These are phyloP conservation scores for Aegilops tauschii DNA, from an alignment of 176 grass and related monocot species.

Conservation along the genomic window DNA sequence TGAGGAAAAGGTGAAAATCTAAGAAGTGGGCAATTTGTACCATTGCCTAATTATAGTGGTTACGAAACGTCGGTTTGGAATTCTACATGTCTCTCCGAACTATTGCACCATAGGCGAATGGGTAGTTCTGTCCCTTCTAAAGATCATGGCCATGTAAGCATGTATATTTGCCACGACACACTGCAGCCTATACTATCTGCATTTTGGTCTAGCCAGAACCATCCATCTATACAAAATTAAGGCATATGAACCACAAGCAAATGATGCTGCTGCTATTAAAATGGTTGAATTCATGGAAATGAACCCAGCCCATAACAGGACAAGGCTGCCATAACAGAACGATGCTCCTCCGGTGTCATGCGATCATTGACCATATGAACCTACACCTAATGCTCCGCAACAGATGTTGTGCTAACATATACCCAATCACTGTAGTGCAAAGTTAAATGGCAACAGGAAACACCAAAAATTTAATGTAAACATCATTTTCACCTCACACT, in stretches of 20 bases:
- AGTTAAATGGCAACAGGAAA: neutral
- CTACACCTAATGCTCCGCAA: neutral
- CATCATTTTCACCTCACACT: neutral
- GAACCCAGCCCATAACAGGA: neutral
- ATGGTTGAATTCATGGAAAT: neutral
- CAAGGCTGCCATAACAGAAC: neutral
- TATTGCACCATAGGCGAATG: neutral
- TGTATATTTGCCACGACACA: neutral
- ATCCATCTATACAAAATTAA: neutral
- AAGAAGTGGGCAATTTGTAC: neutral
- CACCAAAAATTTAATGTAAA: neutral
- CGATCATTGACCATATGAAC: neutral
- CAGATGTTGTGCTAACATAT: neutral
- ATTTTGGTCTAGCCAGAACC: neutral
- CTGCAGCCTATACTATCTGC: neutral
- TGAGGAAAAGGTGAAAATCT: neutral
- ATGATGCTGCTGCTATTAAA: neutral
- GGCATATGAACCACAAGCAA: neutral
- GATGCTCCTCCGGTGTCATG: neutral
- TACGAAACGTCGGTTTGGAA: neutral
- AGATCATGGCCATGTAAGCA: too few relatives aligned
- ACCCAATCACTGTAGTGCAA: neutral
- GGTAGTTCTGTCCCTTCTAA: too few relatives aligned
- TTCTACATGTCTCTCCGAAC: neutral
- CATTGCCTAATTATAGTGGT: neutral